Evolutionary conservation across 192 early-diverging fungal species (phyloP).

Genomic region (Geranomyces variabilis): DNA sequence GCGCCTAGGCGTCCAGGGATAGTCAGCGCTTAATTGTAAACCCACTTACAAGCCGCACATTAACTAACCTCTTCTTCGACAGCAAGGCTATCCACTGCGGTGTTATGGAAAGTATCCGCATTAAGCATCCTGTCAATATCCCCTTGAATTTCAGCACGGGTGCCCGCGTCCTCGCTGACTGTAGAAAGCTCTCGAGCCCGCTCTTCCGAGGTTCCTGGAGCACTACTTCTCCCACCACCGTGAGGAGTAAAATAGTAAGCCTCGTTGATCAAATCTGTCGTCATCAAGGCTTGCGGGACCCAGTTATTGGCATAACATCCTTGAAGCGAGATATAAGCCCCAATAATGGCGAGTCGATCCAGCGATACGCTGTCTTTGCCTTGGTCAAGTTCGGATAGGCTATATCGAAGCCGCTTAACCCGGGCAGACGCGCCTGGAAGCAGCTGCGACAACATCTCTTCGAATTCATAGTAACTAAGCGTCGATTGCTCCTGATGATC

Average conservation of each 20-base stretch:
- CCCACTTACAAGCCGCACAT: neutral
- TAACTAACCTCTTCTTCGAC: slow-evolving; percentile 41
- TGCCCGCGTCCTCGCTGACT: slow-evolving; percentile 4
- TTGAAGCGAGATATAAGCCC: slow-evolving; percentile 40
- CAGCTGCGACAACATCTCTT: slow-evolving; percentile 42
- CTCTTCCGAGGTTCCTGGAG: slow-evolving; percentile 11
- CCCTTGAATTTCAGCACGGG: slow-evolving; percentile 28
- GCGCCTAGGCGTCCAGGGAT: neutral
- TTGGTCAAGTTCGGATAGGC: slow-evolving; percentile 39
- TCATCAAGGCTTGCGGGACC: slow-evolving; percentile 45
- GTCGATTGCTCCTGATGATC: slow-evolving; percentile 43
- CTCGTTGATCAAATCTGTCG: slow-evolving; percentile 44
- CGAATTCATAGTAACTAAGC: slow-evolving; percentile 48
- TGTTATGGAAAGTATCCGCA: neutral
- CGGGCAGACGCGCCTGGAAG: slow-evolving; percentile 36
- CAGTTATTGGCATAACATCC: slow-evolving; percentile 40
- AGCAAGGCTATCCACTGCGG: slow-evolving; percentile 30
- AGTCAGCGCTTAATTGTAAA: neutral
- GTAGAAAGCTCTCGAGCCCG: neutral
- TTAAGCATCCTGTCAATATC: slow-evolving; percentile 41
- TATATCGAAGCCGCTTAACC: slow-evolving; percentile 38
- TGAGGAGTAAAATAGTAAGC: slow-evolving; percentile 18
- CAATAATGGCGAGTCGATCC: slow-evolving; percentile 39
- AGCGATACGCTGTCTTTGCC: slow-evolving; percentile 33
- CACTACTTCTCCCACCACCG: slow-evolving; percentile 7